Evolutionary conservation across 805 yeast species (phyloP).

Genomic region (Barnettozyma populi): DNA sequence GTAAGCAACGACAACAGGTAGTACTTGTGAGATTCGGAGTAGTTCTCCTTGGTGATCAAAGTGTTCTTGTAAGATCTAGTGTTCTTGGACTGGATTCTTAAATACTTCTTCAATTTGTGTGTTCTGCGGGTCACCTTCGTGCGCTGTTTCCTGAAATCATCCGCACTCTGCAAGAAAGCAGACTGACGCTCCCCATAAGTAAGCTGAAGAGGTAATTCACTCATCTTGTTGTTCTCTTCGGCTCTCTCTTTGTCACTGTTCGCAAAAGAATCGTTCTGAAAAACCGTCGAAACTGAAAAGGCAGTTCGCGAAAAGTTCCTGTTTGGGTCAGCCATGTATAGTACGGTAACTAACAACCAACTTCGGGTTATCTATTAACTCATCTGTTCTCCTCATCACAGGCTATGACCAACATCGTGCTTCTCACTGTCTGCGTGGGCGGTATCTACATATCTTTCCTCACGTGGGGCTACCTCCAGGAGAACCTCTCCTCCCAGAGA

Average conservation of each 20-base stretch:
- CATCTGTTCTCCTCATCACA: background rate
- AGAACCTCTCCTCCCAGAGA: slow-evolving; percentile 71
- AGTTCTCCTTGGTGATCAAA: slow-evolving; percentile 45
- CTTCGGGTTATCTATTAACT: background rate
- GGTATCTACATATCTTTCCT: slow-evolving; percentile 87
- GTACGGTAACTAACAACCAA: too few relatives aligned
- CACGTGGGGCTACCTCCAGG: slow-evolving; percentile 91
- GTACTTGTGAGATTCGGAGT: slow-evolving; percentile 43
- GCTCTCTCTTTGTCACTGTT: background rate
- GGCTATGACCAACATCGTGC: slow-evolving; percentile 3
- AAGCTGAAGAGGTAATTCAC: slow-evolving; percentile 25
- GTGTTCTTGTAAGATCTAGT: slow-evolving; percentile 54
- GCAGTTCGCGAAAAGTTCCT: slow-evolving; percentile 4
- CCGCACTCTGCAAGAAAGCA: slow-evolving; percentile 58
- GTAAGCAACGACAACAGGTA: slow-evolving; percentile 57
- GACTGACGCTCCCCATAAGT: slow-evolving; percentile 50
- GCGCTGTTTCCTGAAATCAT: slow-evolving; percentile 68
- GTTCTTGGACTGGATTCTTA: slow-evolving; percentile 59
- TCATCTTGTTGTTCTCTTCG: background rate
- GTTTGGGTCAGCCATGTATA: background rate
- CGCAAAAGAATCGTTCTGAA: background rate
- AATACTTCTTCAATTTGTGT: slow-evolving; percentile 57
- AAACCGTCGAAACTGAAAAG: background rate
- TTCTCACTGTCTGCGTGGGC: slow-evolving; percentile 27
- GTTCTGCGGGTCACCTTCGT: slow-evolving; percentile 53